Base-by-base conservation (phyloP, 345 rosid species). In the Zanthoxylum bungeanum region DNA sequence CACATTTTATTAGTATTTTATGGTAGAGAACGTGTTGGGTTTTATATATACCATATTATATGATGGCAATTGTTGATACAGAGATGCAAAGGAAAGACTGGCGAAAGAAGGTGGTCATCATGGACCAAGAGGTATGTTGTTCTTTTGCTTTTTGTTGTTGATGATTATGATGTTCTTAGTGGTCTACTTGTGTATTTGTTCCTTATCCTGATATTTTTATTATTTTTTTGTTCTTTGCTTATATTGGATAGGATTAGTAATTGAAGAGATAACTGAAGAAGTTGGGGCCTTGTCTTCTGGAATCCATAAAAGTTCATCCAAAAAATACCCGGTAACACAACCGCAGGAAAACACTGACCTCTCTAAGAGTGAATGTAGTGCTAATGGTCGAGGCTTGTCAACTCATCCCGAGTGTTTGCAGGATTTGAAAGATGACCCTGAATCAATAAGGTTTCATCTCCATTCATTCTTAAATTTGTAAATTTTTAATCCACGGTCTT, bases 261-360 rank as follows among this genome's bases (percentile, higher is more conserved):
- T 92, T 76, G 93, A 90, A 87, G 98, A 92, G 62, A 85, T 90
- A 77, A 84, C 87, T 67, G 98, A 89, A 82, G 89, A 89, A 75
- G 75, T 28, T 37, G 73, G 24, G 73, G 51, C 76, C 44, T 56
- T 53, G 58, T 69, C 88, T 68, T 84, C 86, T 52, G 75, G 67
- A 65, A 82, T 60, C 63, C 77, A 31, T 73, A 56, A 59, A 76
- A 82, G 73, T 60, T 34, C 73, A 31, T 72, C 82, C 21, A 60
- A 67, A 63, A 81, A 75, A 59, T 68, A 44, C 64, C 33, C 76
- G 52, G 81, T 37, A 36, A 73, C 60, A 44, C 86, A 75, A 69
- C 76, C 75, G 47, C 77, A 21, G 67, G 82, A 73, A 67, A 73
- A 71, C 30, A 59, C 40, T 44, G 67, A 71, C 64, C 34, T 58